Evolutionary conservation across 345 rosid species (phyloP).

Genomic region (Brassica incana): DNA sequence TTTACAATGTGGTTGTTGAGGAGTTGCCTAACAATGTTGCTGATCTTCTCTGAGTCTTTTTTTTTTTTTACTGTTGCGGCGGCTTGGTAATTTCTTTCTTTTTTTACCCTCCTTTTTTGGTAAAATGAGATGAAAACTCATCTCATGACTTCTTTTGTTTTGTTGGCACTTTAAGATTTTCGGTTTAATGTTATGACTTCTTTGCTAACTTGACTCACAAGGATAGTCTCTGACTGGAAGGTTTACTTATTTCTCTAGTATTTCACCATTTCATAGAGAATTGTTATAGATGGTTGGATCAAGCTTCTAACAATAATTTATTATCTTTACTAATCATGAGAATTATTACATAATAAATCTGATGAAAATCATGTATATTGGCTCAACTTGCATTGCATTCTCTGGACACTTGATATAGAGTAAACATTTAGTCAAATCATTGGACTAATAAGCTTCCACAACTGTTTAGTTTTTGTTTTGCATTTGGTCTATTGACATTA

Average conservation of each 20-base stretch:
- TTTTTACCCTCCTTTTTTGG: neutral
- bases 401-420: neutral
- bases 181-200: neutral
- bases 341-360: neutral
- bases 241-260: neutral
- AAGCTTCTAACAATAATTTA: neutral
- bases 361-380: too few species aligned
- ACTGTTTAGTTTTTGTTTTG: neutral
- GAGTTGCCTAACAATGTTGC: constrained; percentile 70
- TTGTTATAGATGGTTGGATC: neutral
- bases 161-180: constrained; percentile 12
- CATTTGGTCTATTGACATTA: neutral
- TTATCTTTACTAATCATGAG: neutral
- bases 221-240: neutral
- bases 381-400: too few species aligned
- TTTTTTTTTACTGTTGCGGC: neutral
- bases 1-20: constrained; percentile 62
- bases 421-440: neutral
- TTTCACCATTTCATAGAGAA: neutral
- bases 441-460: neutral
- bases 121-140: constrained; percentile 13
- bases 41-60: constrained; percentile 51
- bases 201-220: constrained; percentile 15
- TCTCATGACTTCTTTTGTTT: constrained; percentile 10
- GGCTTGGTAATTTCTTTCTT: neutral